phyloP scores from a whole-genome alignment of 2,329 filamentous ascomycete species.

The Trichoderma citrinoviride region DNA sequence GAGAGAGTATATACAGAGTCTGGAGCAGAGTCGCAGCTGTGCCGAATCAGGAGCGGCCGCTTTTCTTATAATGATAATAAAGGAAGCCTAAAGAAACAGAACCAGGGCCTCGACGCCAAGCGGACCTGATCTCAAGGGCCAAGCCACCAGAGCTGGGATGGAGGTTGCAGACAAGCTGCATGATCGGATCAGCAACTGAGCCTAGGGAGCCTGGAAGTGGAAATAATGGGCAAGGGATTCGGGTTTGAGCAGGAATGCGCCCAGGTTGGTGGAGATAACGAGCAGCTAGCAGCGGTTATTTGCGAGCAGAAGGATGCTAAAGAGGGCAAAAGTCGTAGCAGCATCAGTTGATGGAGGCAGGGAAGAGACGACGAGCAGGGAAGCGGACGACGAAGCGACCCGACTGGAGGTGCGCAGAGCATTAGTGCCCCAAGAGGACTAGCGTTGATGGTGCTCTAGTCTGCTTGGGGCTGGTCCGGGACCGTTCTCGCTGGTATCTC shows the following conservation, averaged over 20 bases:
- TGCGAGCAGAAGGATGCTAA: not conserved
- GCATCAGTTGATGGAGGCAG: too few relatives aligned
- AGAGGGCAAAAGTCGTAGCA: not conserved
- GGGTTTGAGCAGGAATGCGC: slow-evolving; percentile 12
- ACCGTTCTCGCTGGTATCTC: not conserved
- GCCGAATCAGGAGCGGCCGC: not conserved
- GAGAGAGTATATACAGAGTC: not conserved
- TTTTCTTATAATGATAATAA: not conserved
- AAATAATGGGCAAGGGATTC: slow-evolving; percentile 14
- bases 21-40: not conserved
- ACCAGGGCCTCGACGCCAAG: not conserved
- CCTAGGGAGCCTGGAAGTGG: not conserved
- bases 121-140: not conserved
- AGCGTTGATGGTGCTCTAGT: accelerated
- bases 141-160: slow-evolving; percentile 5
- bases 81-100: not conserved
- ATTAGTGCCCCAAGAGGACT: not conserved
- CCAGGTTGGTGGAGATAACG: slow-evolving; percentile 14
- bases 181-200: slow-evolving; percentile 6
- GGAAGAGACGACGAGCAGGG: not conserved
- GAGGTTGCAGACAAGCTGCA: slow-evolving; percentile 5
- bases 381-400: not conserved
- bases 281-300: not conserved
- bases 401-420: not conserved
- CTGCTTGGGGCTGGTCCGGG: not conserved